Evolutionary conservation across 2,329 filamentous ascomycete genomes (phyloP), one percentile per base, ranked within the genome.

Genomic region (Biscogniauxia mediterranea): DNA sequence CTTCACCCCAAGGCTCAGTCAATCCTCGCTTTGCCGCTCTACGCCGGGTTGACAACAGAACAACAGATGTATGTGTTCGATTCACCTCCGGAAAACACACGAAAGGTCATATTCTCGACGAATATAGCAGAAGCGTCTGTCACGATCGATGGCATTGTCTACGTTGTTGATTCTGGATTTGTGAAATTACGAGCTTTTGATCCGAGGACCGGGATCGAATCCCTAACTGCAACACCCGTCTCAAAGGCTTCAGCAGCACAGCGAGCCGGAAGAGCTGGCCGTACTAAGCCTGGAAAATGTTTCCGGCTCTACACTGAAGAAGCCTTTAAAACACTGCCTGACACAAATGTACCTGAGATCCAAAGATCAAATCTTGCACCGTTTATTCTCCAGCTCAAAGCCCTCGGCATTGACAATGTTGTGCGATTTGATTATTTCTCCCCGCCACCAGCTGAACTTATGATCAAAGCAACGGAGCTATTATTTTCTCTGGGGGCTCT

Each of bases 51-150:
- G 5, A 87, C 92, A 1, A 92, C 90, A 8, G 93, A 97, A 66
- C 89, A 97, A 71, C 95, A 98, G 73, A 94, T 97, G 87, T 93
- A 93, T 66, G 90, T 98, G 50, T 98, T 98, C 73, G 92, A 97
- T 69, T 87, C 90, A 58, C 81, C 93, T 1, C 87, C 91, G 0
- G 88, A 91, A 63, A 89, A 93, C 61, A 93, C 89, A 1, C 85
- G 95, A 51, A 98, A 98, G 73, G 90, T 97, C 49, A 91, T 99
- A 42, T 89, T 97, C 66, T 90, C 92, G 3, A 98, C 95, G 61
- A 98, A 98, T 73, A 97, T 98, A 66, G 93, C 95, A 13, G 95
- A 99, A 79, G 94, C 95, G 4, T 97, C 92, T 1, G 90, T 99
- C 52, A 98, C 95, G 17, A 96, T 98, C 59, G 89, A 95, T 57